A percentile compares a stretch with the other conserved stretches of the same genome.
Evolutionary conservation across 2,329 filamentous ascomycete genomes (phyloP).

Genomic region (Penicillium sp.): DNA sequence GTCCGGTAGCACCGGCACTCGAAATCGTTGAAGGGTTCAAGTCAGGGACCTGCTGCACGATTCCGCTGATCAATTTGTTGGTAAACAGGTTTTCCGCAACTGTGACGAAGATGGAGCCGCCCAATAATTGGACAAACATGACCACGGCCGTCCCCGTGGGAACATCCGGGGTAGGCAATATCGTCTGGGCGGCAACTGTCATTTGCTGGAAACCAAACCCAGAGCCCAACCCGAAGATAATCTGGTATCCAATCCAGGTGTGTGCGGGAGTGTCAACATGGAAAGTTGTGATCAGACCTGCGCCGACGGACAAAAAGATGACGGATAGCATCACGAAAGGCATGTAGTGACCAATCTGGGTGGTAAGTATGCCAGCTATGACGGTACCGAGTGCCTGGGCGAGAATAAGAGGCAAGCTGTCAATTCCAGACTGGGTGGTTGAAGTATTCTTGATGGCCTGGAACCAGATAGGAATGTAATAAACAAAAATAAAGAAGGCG

Average conservation of each 20-base stretch:
- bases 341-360: slow-evolving; percentile 22
- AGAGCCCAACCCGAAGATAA: slow-evolving; percentile 18
- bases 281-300: slow-evolving; percentile 31
- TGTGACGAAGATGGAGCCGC: slow-evolving; percentile 33
- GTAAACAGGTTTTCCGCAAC: slow-evolving; percentile 36
- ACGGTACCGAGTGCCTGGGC: slow-evolving; percentile 25
- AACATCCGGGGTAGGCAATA: slow-evolving; percentile 27
- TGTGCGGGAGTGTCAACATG: slow-evolving; percentile 19
- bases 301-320: slow-evolving; percentile 23
- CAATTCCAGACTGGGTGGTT: slow-evolving; percentile 34
- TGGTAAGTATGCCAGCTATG: slow-evolving; percentile 23
- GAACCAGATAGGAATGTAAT: slow-evolving; percentile 29
- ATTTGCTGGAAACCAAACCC: slow-evolving; percentile 27
- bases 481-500: slow-evolving; percentile 29
- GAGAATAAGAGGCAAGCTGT: slow-evolving; percentile 40
- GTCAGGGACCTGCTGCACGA: slow-evolving; percentile 23
- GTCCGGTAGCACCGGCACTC: slow-evolving; percentile 31
- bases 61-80: slow-evolving; percentile 28
- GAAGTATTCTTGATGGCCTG: slow-evolving; percentile 32
- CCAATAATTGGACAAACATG: slow-evolving; percentile 34
- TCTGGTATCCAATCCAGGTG: slow-evolving; percentile 23
- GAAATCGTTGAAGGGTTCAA: slow-evolving; percentile 26
- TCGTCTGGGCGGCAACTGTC: slow-evolving; percentile 31
- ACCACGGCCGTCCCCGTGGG: slow-evolving; percentile 32
- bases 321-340: slow-evolving; percentile 24